Evolutionary conservation across 768 basidiomycete species (phyloP), one percentile per base, ranked within the genome.

Genomic region (Russula sp.): DNA sequence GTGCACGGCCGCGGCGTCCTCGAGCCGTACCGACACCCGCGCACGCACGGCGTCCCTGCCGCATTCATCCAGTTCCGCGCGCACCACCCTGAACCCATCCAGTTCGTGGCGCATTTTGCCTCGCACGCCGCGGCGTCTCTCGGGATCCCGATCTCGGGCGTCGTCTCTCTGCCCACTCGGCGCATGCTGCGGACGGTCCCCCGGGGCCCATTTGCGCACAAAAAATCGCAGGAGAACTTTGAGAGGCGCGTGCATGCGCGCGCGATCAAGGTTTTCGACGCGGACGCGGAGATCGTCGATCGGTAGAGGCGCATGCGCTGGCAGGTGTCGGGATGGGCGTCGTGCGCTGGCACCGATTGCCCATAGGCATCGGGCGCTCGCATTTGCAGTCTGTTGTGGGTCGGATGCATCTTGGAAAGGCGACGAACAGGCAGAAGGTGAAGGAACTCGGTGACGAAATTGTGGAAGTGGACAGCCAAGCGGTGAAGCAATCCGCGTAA

Each of bases 201-300:
- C 9, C 83, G 87, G 40, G 82, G 84, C 4, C 95, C 96, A 10
- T 98, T 98, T 71, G 86, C 84, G 6, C 88, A 95, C n/a, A n/a
- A n/a, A n/a, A n/a, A n/a, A n/a, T n/a, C n/a, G n/a, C n/a, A n/a
- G n/a, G n/a, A n/a, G n/a, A n/a, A n/a, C n/a, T n/a, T n/a, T n/a
- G n/a, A n/a, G n/a, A n/a, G n/a, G n/a, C n/a, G n/a, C n/a, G n/a
- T 87, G 57, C 89, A 95, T 71, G 91, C 89, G 71, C 83, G 95
- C 11, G 82, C 82, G 44, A 84, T 98, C 75, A 95, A 94, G 74
- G 90, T 94, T 0, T 98, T 84, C 81, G 96, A 98, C 74, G 84
- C 94, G 18, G 81, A 94, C 70, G 77, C 82, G 3, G 84, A 86
- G 68, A 85, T 92, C 6, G 79, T 98, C 11, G 83, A 88, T 34